Conservation (phyloP, 192 early-diverging fungal species). For the Radiomyces spectabilis region DNA sequence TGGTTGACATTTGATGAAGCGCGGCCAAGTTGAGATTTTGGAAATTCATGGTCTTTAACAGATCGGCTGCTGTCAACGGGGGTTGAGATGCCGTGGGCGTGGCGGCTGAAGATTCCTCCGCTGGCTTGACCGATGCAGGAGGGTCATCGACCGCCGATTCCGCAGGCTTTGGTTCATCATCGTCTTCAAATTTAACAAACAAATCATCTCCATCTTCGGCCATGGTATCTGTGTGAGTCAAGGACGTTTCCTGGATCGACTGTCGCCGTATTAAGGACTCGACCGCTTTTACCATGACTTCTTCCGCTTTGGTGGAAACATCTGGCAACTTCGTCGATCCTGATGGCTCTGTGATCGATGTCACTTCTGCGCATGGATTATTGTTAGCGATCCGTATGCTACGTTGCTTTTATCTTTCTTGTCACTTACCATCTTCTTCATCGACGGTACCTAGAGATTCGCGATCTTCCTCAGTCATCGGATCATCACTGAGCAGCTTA, state of each 20-base stretch:
- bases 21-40: constrained; percentile 9
- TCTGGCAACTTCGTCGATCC: no score
- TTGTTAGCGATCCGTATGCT: no score
- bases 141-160: not conserved
- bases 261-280: no score
- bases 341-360: no score
- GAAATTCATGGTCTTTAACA: constrained; percentile 9
- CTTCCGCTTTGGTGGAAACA: no score
- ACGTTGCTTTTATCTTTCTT: no score
- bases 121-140: not conserved
- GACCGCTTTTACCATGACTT: no score
- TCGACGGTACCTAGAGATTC: not conserved
- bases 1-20: constrained; percentile 13
- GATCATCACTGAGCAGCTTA: constrained; percentile 15
- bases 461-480: not conserved
- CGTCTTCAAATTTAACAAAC: constrained; percentile 16
- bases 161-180: constrained; percentile 4
- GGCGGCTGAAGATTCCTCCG: not conserved
- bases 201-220: constrained; percentile 2
- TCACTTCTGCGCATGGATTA: no score
- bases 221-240: no score
- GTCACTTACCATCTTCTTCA: no score
- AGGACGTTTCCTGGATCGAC: no score
- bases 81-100: not conserved
- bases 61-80: not conserved